These are phyloP conservation scores for Hanseniaspora uvarum DNA, from an alignment of 1,139 yeast species.

Conservation along the genomic window DNA sequence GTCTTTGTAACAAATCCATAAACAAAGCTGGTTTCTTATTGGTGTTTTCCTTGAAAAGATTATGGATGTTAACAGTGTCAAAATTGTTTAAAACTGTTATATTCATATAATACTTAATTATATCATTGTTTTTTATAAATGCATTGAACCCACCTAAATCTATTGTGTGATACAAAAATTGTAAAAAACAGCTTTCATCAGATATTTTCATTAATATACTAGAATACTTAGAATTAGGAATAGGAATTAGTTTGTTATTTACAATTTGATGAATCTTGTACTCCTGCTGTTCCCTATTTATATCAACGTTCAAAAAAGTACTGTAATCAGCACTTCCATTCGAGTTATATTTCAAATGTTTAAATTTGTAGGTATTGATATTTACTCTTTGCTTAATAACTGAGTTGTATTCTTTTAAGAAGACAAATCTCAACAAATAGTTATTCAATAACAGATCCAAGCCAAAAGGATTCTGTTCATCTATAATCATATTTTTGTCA, in stretches of 20 bases:
- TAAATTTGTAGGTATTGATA: background rate
- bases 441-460: background rate
- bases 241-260: background rate
- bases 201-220: background rate
- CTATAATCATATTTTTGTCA: background rate
- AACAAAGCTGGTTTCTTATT: background rate
- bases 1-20: background rate
- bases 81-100: background rate
- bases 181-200: slow-evolving; percentile 4
- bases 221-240: background rate
- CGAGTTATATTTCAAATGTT: background rate
- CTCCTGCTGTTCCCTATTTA: background rate
- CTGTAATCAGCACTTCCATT: background rate
- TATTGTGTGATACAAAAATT: background rate
- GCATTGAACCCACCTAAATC: background rate
- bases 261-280: background rate
- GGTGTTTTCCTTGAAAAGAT: background rate
- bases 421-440: background rate
- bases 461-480: background rate
- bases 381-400: background rate
- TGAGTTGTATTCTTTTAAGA: background rate
- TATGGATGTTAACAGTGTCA: background rate
- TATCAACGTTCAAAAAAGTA: background rate
- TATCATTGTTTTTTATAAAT: background rate
- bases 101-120: slow-evolving; percentile 3